Percentiles rank a stretch among this genome's conserved stretches.
Conservation (phyloP, 495 filamentous ascomycete species). For the Trichoderma orchidacearum region DNA sequence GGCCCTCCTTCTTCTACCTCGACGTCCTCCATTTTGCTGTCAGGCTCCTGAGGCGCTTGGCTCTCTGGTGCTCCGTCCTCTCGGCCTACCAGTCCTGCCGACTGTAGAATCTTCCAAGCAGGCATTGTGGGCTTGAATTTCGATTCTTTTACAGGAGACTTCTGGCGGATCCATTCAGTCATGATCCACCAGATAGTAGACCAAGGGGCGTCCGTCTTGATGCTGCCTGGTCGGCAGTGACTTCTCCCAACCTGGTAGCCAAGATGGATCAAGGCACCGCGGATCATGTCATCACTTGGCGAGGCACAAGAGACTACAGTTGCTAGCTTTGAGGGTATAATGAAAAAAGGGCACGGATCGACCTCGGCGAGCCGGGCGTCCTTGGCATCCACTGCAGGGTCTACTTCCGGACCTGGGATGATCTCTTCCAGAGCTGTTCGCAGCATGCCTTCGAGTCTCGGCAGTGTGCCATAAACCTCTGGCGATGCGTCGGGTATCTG, state of each 20-base stretch:
- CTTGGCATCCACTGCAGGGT: slow-evolving; percentile 9
- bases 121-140: slow-evolving; percentile 53
- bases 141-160: slow-evolving; percentile 54
- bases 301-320: slow-evolving; percentile 66
- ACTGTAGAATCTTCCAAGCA: slow-evolving; percentile 43
- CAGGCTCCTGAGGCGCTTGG: slow-evolving; percentile 5
- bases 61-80: slow-evolving; percentile 11
- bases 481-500: slow-evolving; percentile 46
- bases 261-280: slow-evolving; percentile 64
- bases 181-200: slow-evolving; percentile 83
- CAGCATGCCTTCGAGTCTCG: slow-evolving; percentile 83
- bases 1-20: neutral
- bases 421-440: slow-evolving; percentile 70
- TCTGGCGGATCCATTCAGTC: slow-evolving; percentile 76
- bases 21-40: slow-evolving; percentile 3
- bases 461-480: slow-evolving; percentile 60
- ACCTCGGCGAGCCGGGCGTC: slow-evolving; percentile 39
- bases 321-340: slow-evolving; percentile 57
- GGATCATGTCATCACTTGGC: slow-evolving; percentile 54
- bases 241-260: slow-evolving; percentile 74
- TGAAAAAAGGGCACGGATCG: slow-evolving; percentile 74
- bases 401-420: slow-evolving; percentile 8
- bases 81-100: neutral
- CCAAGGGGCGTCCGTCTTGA: slow-evolving; percentile 89
- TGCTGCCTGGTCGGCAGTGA: slow-evolving; percentile 75